Base-by-base conservation (phyloP, 164 flowering plant genomes). In the Pachysandra terminalis region DNA sequence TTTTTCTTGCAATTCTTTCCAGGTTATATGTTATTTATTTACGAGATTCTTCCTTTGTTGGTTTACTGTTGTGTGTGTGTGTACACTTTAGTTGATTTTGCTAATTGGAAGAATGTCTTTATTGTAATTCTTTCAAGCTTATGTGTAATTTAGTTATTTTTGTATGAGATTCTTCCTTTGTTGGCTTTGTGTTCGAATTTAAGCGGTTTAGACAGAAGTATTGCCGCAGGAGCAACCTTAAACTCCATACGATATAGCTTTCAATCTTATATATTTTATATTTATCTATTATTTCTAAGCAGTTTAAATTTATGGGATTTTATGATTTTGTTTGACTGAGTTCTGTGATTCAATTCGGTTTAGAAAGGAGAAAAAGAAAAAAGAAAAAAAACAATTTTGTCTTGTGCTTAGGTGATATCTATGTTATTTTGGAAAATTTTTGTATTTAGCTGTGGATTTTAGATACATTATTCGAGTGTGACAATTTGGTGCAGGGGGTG, bases 401-500 rank as follows among this genome's bases (percentile, higher is more conserved):
- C 51, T 45, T 45, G 10, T 45, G 17, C 10, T 10, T 45, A 1
- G 51, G 10, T 45, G 51, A 45, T 15, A 10, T 5, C 10, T 45
- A 45, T 5, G 51, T 10, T 15, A 5, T 15, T 10, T 12, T 45
- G 2, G 51, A 15, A 5, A 12, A n/a, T 17, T 14, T 49, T 32
- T 57, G 40, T 19, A 14, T 61, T 17, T 14, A 35, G 17, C 14
- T 3, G 17, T 23, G 5, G 24, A 23, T 55, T 25, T 53, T 68
- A 48, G 65, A 71, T 70, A 56, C 66, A 52, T 63, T 16, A 60
- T 14, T 10, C 3, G 26, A 9, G 19, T n/a, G 22, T 48, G 37
- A 32, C 37, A 32, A 3, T 56, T 21, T 17, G 70, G 28, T 70
- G 65, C 78, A 85, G 91, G 81, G 77, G 17, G 77, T 82, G 12